Evolutionary conservation across 2,329 filamentous ascomycete species (phyloP).

Genomic region (Aurifilum marmelostoma): DNA sequence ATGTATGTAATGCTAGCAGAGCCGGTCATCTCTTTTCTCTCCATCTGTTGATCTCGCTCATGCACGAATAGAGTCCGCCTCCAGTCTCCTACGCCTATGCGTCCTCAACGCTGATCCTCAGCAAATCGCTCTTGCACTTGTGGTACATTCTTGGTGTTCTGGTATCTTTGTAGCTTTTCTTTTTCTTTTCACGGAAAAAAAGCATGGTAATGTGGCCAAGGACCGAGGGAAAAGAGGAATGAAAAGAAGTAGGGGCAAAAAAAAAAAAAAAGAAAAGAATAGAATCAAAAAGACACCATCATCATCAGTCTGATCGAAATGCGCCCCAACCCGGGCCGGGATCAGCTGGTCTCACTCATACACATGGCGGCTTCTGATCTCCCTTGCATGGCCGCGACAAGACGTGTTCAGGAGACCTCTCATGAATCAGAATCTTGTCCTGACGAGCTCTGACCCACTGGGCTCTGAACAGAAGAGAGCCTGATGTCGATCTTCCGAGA

Average conservation of each 20-base stretch:
- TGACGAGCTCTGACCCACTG: slow-evolving; percentile 40
- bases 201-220: neutral
- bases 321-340: neutral
- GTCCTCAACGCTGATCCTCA: neutral
- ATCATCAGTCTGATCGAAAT: neutral
- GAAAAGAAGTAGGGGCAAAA: too few relatives aligned
- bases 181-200: neutral
- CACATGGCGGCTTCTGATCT: neutral
- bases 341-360: neutral
- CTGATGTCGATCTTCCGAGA: slow-evolving; percentile 63
- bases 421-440: slow-evolving; percentile 47
- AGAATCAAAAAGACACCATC: neutral
- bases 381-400: neutral
- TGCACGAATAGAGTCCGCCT: neutral
- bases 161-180: neutral
- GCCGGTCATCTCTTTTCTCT: slow-evolving; percentile 2
- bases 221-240: neutral
- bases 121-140: neutral
- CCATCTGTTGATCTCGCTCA: neutral
- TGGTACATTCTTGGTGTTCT: neutral
- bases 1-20: slow-evolving; percentile 21
- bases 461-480: slow-evolving; percentile 50
- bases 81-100: neutral
- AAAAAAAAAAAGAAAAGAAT: too few relatives aligned
- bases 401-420: slow-evolving; percentile 13